Percentiles rank a stretch among this genome's conserved stretches.
Evolutionary conservation across 176 grass and related monocot genomes (phyloP).

Genomic region (Cymbopogon citratus): DNA sequence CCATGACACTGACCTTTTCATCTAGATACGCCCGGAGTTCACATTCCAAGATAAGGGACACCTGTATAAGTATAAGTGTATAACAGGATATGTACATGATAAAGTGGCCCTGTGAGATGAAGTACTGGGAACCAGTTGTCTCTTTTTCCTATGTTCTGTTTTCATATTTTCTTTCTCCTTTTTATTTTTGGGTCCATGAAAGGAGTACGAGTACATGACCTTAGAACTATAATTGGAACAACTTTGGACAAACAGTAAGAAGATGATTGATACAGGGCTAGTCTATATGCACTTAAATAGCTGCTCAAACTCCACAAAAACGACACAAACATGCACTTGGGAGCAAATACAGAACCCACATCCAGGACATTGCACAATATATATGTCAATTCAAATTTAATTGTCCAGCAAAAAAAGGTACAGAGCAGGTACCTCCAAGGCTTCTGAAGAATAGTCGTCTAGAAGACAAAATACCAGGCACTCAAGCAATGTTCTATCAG

Average conservation of each 20-base stretch:
- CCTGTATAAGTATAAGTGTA: no score
- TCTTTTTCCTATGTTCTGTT: neutral
- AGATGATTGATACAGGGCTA: conserved; percentile 5
- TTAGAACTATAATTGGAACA: conserved; percentile 13
- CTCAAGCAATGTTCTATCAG: conserved; percentile 54
- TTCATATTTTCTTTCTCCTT: neutral
- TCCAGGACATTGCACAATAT: neutral
- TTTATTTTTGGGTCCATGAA: neutral
- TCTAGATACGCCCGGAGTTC: neutral
- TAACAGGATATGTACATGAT: neutral
- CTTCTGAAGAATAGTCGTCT: conserved; percentile 67
- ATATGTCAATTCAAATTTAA: conserved; percentile 6
- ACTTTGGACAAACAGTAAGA: neutral
- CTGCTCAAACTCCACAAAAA: neutral
- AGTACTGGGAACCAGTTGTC: neutral
- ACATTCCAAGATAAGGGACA: neutral
- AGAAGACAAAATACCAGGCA: conserved; percentile 82
- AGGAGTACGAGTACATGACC: neutral
- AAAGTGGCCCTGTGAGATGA: neutral
- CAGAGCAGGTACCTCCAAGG: conserved; percentile 70
- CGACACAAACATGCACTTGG: neutral
- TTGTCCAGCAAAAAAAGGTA: conserved; percentile 15
- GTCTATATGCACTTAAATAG: neutral
- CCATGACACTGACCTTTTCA: neutral
- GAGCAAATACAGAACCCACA: neutral